Conservation (phyloP, 192 early-diverging fungal species). For the Borealophlyctis nickersoniae region DNA sequence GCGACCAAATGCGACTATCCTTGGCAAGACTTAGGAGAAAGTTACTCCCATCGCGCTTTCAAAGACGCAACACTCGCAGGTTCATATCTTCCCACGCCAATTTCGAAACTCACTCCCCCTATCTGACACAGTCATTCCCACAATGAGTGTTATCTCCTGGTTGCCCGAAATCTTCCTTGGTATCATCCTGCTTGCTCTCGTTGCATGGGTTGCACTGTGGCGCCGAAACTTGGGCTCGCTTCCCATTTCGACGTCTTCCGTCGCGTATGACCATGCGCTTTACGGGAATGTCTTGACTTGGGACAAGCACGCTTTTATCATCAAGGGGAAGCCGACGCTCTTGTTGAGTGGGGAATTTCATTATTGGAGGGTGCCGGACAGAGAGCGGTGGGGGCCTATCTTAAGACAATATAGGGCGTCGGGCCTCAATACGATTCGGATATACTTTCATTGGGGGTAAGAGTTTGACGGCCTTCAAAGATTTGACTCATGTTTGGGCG, state of each 20-base stretch:
- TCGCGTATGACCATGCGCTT: conserved; percentile 22
- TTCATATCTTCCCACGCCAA: no score
- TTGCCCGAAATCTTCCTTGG: neutral
- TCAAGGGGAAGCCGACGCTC: conserved; percentile 63
- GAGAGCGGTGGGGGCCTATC: conserved; percentile 59
- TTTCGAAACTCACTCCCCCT: no score
- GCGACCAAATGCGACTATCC: no score
- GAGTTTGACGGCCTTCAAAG: no score
- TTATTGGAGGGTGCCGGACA: conserved; percentile 79
- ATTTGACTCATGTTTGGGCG: no score
- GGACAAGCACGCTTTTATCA: conserved; percentile 66
- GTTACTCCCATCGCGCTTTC: no score
- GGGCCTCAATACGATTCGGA: conserved; percentile 77
- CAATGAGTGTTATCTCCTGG: no score
- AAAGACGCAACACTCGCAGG: no score
- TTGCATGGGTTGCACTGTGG: neutral
- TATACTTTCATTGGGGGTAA: conserved; percentile 89
- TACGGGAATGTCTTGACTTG: conserved; percentile 53
- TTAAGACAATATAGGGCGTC: conserved; percentile 68
- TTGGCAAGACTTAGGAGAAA: no score
- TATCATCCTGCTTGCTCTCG: neutral
- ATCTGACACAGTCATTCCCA: no score
- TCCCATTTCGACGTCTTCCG: conserved; percentile 4
- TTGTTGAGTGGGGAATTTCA: conserved; percentile 81
- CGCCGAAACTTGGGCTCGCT: conserved; percentile 5